Evolutionary conservation across 306 rosid species (phyloP).

Genomic region (Aeschynomene evenia): DNA sequence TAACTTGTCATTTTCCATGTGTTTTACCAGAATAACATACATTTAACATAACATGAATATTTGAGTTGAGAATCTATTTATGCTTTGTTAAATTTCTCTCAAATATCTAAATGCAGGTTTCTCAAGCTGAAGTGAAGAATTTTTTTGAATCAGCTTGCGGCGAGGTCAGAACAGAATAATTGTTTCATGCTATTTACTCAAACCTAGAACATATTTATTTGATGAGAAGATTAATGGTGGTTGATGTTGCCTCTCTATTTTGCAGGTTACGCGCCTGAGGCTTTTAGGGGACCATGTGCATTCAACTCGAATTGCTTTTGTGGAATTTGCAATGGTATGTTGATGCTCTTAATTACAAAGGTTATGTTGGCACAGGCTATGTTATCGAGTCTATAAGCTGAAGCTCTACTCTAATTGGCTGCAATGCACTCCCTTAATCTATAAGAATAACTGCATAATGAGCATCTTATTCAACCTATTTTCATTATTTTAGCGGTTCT

Average conservation of each 20-base stretch:
- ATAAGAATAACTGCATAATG: not conserved
- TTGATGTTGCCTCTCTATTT: conserved; percentile 12
- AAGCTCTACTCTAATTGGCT: not conserved
- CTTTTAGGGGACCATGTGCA: conserved; percentile 96
- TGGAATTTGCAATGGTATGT: conserved; percentile 72
- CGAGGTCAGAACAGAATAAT: conserved; percentile 57
- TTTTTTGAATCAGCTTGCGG: conserved; percentile 95
- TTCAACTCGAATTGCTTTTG: conserved; percentile 97
- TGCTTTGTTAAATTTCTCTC: not conserved
- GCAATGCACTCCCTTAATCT: not conserved
- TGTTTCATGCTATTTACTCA: conserved; percentile 8
- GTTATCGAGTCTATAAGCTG: not conserved
- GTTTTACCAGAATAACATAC: not conserved
- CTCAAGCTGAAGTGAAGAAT: conserved; percentile 90
- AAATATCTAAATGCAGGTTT: conserved; percentile 50
- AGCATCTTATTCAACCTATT: not conserved
- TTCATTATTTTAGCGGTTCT: not conserved
- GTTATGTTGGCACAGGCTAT: not conserved
- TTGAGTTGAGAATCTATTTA: conserved; percentile 18
- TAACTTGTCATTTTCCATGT: not conserved
- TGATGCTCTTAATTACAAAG: not conserved
- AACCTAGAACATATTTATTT: conserved; percentile 16
- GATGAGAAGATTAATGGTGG: not conserved
- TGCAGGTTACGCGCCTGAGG: conserved; percentile 92
- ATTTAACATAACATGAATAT: not conserved